A percentile compares a stretch with the other conserved stretches of the same genome.
Conservation (phyloP, 371 early-diverging fungal species). For the Lichtheimia ornata region DNA sequence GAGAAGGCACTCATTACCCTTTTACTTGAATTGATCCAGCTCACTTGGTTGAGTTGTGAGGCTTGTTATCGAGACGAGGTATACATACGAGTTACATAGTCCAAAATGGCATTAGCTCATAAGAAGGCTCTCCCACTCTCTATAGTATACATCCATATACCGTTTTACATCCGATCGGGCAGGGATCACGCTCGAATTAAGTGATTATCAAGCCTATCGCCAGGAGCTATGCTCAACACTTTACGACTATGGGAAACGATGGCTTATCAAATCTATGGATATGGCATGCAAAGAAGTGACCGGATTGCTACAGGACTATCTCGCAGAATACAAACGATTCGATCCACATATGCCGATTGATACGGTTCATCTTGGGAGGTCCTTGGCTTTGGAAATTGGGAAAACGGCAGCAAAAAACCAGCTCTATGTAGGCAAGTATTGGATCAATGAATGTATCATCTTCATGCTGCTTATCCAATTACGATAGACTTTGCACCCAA, state of each 20-base stretch:
- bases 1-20: constrained; percentile 65
- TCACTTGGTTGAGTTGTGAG: constrained; percentile 80
- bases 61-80: constrained; percentile 78
- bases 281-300: constrained; percentile 60
- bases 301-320: constrained; percentile 66
- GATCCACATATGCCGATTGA: constrained; percentile 45
- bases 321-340: constrained; percentile 56
- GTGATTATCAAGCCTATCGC: constrained; percentile 77
- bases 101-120: too few relatives aligned
- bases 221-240: constrained; percentile 63
- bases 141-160: constrained; percentile 68
- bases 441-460: too few relatives aligned
- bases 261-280: constrained; percentile 60
- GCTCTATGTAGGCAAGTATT: constrained; percentile 34
- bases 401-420: constrained; percentile 52
- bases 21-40: constrained; percentile 74
- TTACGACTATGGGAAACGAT: constrained; percentile 63
- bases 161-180: constrained; percentile 67
- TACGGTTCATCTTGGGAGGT: constrained; percentile 68
- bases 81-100: not conserved
- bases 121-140: not conserved
- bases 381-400: constrained; percentile 75
- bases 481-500: constrained; percentile 39
- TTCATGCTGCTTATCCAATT: not conserved
- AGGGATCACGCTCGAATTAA: constrained; percentile 69